Base-by-base conservation (phyloP, 805 yeast genomes). In the Suhomyces kilbournensis region DNA sequence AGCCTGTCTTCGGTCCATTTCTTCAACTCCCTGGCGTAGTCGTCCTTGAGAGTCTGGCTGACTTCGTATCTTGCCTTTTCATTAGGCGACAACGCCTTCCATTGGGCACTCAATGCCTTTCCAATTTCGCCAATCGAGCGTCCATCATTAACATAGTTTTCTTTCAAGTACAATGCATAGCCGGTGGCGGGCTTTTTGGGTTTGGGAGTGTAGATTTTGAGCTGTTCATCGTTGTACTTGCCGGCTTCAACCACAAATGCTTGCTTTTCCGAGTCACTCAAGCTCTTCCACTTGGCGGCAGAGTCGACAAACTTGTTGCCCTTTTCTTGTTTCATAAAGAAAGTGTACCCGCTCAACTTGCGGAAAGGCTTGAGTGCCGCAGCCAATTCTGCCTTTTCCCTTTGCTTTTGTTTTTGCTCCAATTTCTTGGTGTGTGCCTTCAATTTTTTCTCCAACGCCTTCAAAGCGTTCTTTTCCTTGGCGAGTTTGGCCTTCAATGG, bases 1-100 rank as follows among this genome's bases (percentile, higher is more conserved):
- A 70, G 42, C 59, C 78, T 66, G 22, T 62, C 53, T 10, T 58
- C 56, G 38, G 59, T 63, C 79, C 79, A 74, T 1, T 52, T 53
- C n/a, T 61, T 57, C 47, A 64, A 60, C 19, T 57, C 61, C 44
- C 53, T 49, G 23, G 57, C 52, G 56, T 64, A 68, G 4, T 55
- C 54, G 2, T 58, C 60, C 54, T 57, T 55, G 9, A 52, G 66
- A 25, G 48, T 53, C n/a, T 58, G 55, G 10, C 64, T 32, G 10
- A 60, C 55, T 7, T 54, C 54, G 55, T 66, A 72, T 5, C 54
- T 42, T 7, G 47, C 51, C 61, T 71, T 72, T 56, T 72, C 73
- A 7, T 32, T 58, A 2, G 42, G 56, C 38, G 67, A 46, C 59
- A 74, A 63, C n/a, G 26, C 44, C 35, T 59, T 66, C 77, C 77